phyloP scores from a whole-genome alignment of 805 yeast species.

The Schwanniomyces pseudopolymorphus region DNA sequence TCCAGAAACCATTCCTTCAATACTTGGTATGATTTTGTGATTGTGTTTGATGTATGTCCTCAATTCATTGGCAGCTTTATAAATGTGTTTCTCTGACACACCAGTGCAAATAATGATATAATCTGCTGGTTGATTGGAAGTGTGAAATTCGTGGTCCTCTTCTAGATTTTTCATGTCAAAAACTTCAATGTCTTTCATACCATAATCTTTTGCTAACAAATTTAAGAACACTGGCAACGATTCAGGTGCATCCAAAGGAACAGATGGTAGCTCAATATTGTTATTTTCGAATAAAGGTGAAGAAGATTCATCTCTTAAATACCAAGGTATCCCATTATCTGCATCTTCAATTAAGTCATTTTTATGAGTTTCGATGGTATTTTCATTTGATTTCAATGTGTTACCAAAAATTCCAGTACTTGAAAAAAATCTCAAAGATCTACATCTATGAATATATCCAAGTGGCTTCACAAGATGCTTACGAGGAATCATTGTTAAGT shows the following conservation, averaged over 20 bases:
- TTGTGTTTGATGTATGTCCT: conserved; percentile 55
- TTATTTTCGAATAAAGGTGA: conserved; percentile 25
- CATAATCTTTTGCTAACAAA: conserved; percentile 57
- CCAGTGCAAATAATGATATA: conserved; percentile 68
- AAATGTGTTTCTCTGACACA: conserved; percentile 71
- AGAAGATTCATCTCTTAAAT: conserved; percentile 46
- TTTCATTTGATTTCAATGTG: neutral
- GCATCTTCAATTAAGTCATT: neutral
- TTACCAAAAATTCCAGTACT: neutral
- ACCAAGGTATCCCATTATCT: conserved; percentile 52
- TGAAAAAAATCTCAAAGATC: neutral
- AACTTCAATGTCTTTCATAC: conserved; percentile 59
- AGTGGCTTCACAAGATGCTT: neutral
- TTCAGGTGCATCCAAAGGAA: conserved; percentile 62
- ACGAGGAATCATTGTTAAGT: neutral
- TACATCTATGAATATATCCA: neutral
- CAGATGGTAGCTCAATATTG: conserved; percentile 44
- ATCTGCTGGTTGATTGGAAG: conserved; percentile 26
- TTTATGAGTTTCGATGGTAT: neutral
- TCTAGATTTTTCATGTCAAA: conserved; percentile 58
- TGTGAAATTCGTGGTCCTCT: conserved; percentile 27
- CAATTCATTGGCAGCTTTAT: conserved; percentile 64
- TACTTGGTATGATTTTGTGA: conserved; percentile 39
- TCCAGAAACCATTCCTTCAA: conserved; percentile 72
- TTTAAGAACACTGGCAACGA: conserved; percentile 45